A percentile compares a stretch with the other conserved stretches of the same genome.
These are phyloP conservation scores for Pelagomonas calceolata DNA, from an alignment of 108 stramenopile species.

Conservation along the genomic window DNA sequence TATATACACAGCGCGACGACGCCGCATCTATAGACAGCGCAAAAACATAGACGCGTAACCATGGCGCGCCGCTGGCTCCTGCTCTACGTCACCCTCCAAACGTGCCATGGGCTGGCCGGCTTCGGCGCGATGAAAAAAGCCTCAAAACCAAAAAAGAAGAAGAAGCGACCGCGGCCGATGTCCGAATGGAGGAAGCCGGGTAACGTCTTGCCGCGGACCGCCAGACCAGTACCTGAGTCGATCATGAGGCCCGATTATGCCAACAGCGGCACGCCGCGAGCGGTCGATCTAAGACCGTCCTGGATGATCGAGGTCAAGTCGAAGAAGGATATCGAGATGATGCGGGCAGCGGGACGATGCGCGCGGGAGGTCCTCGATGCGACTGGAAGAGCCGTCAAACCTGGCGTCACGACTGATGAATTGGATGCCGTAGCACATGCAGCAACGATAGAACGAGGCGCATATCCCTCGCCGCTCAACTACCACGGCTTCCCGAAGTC, in stretches of 20 bases:
- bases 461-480: conserved; percentile 91
- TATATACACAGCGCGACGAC: too few relatives aligned
- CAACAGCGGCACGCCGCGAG: conserved; percentile 36
- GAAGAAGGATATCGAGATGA: conserved; percentile 72
- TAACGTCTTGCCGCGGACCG: too few relatives aligned
- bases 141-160: too few relatives aligned
- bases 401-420: conserved; percentile 79
- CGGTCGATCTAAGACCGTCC: conserved; percentile 16
- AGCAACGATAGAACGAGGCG: conserved; percentile 52
- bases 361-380: conserved; percentile 84
- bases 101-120: too few relatives aligned
- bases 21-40: too few relatives aligned
- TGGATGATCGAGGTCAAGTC: conserved; percentile 81
- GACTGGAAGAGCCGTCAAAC: conserved; percentile 62
- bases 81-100: too few relatives aligned
- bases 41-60: too few relatives aligned
- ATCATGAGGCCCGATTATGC: conserved; percentile 68
- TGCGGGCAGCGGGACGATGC: conserved; percentile 66
- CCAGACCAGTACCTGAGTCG: background rate
- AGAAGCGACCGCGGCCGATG: too few relatives aligned
- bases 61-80: too few relatives aligned
- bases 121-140: too few relatives aligned
- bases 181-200: too few relatives aligned
- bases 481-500: conserved; percentile 95
- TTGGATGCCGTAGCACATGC: conserved; percentile 86